Evolutionary conservation across 768 basidiomycete species (phyloP).

Genomic region (Rhodocollybia butyracea): DNA sequence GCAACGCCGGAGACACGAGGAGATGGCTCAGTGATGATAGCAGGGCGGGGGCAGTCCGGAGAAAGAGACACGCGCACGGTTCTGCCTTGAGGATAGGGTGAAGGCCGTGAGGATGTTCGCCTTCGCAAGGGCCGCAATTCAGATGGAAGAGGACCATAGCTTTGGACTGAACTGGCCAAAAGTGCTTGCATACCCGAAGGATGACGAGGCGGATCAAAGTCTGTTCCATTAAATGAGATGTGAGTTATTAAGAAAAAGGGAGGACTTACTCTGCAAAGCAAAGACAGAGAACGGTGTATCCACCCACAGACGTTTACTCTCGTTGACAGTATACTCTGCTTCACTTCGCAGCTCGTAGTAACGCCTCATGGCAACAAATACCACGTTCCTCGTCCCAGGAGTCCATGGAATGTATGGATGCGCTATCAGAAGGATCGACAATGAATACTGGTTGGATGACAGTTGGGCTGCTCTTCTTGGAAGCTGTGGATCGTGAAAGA

Average conservation of each 20-base stretch:
- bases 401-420: constrained; percentile 39
- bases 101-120: constrained; percentile 66
- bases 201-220: constrained; percentile 67
- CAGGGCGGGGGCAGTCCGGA: constrained; percentile 33
- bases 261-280: constrained; percentile 63
- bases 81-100: constrained; percentile 64
- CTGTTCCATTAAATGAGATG: constrained; percentile 30
- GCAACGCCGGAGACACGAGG: constrained; percentile 13
- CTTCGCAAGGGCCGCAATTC: constrained; percentile 64
- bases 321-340: constrained; percentile 59
- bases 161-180: constrained; percentile 69
- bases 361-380: constrained; percentile 55
- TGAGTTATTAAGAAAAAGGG: not conserved
- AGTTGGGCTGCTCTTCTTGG: constrained; percentile 34
- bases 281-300: constrained; percentile 77
- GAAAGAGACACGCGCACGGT: constrained; percentile 43
- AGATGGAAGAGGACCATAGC: constrained; percentile 68
- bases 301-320: constrained; percentile 61
- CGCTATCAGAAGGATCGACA: constrained; percentile 51
- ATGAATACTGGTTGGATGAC: constrained; percentile 46
- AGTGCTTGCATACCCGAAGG: constrained; percentile 69
- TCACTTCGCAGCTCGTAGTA: constrained; percentile 71
- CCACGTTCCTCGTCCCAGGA: constrained; percentile 73
- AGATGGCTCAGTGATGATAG: constrained; percentile 15
- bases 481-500: constrained; percentile 23